Percentiles rank a stretch among this genome's conserved stretches.
Conservation (phyloP, 129 eudicot genomes). For the Dittrichia graveolens region DNA sequence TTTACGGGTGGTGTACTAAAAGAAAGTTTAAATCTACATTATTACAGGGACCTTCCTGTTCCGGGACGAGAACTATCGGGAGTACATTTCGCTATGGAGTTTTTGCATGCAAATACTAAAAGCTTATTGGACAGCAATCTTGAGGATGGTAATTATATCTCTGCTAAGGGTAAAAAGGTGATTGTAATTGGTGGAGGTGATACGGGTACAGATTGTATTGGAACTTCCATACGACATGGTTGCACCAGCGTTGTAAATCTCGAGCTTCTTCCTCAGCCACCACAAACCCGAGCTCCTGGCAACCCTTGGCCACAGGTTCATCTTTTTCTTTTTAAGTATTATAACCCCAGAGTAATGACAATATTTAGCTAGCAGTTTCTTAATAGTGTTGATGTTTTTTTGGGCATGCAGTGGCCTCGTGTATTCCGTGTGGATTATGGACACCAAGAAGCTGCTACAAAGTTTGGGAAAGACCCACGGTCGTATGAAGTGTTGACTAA, state of each 20-base stretch:
- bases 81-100: constrained; percentile 97
- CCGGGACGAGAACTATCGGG: constrained; percentile 95
- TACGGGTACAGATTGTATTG: constrained; percentile 98
- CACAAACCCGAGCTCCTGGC: constrained; percentile 85
- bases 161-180: constrained; percentile 95
- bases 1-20: background rate
- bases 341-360: background rate
- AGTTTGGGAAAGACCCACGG: constrained; percentile 96
- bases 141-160: constrained; percentile 79
- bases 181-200: constrained; percentile 99
- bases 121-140: constrained; percentile 94
- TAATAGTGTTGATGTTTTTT: background rate
- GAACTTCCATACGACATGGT: constrained; percentile 95
- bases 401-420: constrained; percentile 87
- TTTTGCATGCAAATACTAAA: constrained; percentile 96
- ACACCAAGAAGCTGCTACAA: constrained; percentile 90
- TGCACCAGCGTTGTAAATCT: constrained; percentile 77
- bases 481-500: constrained; percentile 91
- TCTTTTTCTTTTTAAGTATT: background rate
- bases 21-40: background rate
- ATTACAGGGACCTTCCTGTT: constrained; percentile 95
- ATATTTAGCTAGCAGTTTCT: background rate
- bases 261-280: constrained; percentile 98
- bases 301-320: constrained; percentile 99
- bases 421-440: constrained; percentile 98